Base-by-base conservation (phyloP, 345 rosid species). In the Euphorbia pulcherrima region DNA sequence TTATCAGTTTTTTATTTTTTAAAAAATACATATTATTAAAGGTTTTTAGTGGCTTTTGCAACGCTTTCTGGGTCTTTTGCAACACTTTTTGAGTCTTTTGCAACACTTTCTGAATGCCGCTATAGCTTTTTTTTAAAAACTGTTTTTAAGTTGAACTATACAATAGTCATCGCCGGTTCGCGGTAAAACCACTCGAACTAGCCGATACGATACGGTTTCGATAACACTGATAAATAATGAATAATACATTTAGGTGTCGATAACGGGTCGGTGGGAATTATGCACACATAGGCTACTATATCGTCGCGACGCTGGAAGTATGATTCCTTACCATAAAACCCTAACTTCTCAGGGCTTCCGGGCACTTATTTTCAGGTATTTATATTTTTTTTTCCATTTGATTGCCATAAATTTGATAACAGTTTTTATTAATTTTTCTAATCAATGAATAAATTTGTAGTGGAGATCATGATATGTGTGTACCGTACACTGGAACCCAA, bases 281-380 rank as follows among this genome's bases (percentile, higher is more conserved):
- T 86, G 91, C 74, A 64, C 82, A 1, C 7, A 0, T 5, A 77
- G 65, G 29, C 8, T 82, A 72, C 50, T 69, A 8, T 85, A 70
- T 68, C 0, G 21, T 12, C 71, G 39, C 21, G 75, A 76, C 63
- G 70, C 84, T 12, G 89, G 87, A 24, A 83, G 78, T 44, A 80
- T 83, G 86, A 56, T 87, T 5, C 75, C 69, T 24, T 80, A 71
- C 74, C 91, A 84, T 74, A 72, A 44, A 58, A 72, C 50, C 26
- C 72, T 87, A 7, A 87, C 92, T 6, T 8, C 61, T 10, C 72
- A 64, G 60, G 84, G 84, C 6, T 83, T 80, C 44, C 70, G 87
- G 20, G 92, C 80, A 14, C 87, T 85, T 52, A 83, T 87, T 20
- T 87, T 64, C 70, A 83, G 88, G 92, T 84, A 68, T 1, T 44